Percentiles rank a stretch among this genome's conserved stretches.
phyloP scores from a whole-genome alignment of 305 asterid species.

The Solanum hybrid region DNA sequence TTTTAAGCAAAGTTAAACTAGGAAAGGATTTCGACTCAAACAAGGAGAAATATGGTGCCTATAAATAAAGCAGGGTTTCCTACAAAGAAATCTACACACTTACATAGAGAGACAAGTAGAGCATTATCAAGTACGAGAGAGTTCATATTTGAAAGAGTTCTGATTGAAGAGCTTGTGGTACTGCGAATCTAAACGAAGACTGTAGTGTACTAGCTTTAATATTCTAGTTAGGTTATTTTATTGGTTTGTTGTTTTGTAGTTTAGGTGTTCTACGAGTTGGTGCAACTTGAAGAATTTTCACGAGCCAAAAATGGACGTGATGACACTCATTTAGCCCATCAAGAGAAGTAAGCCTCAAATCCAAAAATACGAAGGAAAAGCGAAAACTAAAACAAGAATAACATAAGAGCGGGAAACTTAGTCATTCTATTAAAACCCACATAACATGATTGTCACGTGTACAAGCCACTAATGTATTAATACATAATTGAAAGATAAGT shows the following conservation, averaged over 20 bases:
- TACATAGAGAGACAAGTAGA: background rate
- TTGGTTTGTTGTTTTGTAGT: background rate
- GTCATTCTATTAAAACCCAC: background rate
- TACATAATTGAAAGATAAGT: background rate
- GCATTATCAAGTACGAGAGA: background rate
- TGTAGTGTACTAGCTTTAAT: background rate
- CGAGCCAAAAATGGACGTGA: background rate
- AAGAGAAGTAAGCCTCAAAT: background rate
- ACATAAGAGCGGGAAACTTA: background rate
- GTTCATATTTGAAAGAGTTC: background rate
- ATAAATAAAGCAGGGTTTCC: background rate
- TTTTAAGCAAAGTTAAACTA: background rate
- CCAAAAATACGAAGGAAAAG: background rate
- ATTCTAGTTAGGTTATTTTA: background rate
- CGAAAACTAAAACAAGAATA: no score
- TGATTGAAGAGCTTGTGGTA: background rate
- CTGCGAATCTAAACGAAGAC: background rate
- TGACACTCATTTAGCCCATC: background rate
- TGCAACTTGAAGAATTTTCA: background rate
- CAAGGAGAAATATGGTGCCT: background rate
- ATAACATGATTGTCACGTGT: background rate
- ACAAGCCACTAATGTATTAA: background rate
- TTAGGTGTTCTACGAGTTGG: background rate
- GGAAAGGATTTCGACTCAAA: background rate
- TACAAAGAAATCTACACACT: background rate